phyloP scores from a whole-genome alignment of 2,329 filamentous ascomycete genomes.

The Epicoccum nigrum region DNA sequence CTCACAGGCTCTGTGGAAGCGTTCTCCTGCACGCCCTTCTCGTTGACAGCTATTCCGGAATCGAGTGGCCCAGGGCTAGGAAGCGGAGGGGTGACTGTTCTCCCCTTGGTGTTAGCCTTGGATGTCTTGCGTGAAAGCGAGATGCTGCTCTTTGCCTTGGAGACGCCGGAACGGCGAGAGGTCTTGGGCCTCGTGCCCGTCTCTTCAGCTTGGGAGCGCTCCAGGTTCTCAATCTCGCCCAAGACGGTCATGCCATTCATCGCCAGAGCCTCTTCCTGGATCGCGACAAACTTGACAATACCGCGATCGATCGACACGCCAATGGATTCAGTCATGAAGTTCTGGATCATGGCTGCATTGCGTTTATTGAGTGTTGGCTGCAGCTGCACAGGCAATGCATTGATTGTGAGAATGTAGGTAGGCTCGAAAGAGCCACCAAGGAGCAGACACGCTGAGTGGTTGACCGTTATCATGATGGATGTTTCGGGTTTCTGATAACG shows the following conservation, averaged over 20 bases:
- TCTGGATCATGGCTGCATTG: constrained; percentile 77
- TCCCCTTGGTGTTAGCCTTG: constrained; percentile 34
- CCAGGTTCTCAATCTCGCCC: constrained; percentile 68
- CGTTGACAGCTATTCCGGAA: constrained; percentile 42
- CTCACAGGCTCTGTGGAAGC: constrained; percentile 23
- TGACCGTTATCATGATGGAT: constrained; percentile 76
- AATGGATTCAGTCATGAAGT: constrained; percentile 73
- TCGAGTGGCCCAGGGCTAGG: constrained; percentile 45
- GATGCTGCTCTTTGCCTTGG: constrained; percentile 47
- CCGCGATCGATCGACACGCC: constrained; percentile 71
- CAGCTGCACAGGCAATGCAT: constrained; percentile 70
- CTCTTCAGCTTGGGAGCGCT: constrained; percentile 53
- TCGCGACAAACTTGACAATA: constrained; percentile 72
- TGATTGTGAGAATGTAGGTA: constrained; percentile 78
- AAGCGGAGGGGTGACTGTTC: constrained; percentile 40
- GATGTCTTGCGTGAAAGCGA: constrained; percentile 44
- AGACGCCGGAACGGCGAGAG: constrained; percentile 41
- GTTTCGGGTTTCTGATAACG: constrained; percentile 77
- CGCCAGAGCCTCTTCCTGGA: constrained; percentile 74
- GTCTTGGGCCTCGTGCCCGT: constrained; percentile 51
- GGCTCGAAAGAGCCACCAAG: constrained; percentile 78
- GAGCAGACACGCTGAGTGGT: constrained; percentile 75
- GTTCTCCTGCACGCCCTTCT: constrained; percentile 29
- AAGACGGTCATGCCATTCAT: constrained; percentile 72
- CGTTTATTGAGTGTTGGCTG: constrained; percentile 79